Conservation (phyloP, 441 rosid species). For the Biscutella laevigata region DNA sequence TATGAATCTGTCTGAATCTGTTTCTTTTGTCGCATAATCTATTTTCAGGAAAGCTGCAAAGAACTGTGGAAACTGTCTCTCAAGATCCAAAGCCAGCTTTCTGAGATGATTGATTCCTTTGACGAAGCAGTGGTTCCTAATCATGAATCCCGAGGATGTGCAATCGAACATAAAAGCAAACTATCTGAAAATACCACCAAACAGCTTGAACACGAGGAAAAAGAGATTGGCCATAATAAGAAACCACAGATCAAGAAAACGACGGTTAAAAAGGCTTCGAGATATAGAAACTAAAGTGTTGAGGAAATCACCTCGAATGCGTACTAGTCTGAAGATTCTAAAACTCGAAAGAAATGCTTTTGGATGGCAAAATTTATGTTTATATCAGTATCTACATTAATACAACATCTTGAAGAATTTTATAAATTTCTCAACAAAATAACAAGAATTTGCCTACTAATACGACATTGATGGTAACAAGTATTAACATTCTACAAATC, state of each 20-base stretch:
- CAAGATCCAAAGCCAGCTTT: conserved; percentile 21
- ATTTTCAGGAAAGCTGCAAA: conserved; percentile 25
- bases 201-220: conserved; percentile 5
- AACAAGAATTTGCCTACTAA: conserved; percentile 22
- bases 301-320: conserved; percentile 19
- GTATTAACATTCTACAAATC: conserved; percentile 21
- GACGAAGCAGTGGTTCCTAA: conserved; percentile 4
- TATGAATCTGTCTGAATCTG: not conserved
- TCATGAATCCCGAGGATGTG: conserved; percentile 4
- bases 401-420: conserved; percentile 13
- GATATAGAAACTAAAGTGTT: conserved; percentile 4
- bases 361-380: not conserved
- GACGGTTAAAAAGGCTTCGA: conserved; percentile 5
- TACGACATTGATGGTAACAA: conserved; percentile 20
- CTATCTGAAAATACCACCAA: conserved; percentile 3
- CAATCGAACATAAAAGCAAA: not conserved
- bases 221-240: not conserved
- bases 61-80: conserved; percentile 13
- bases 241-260: conserved; percentile 2
- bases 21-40: not conserved
- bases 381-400: conserved; percentile 5
- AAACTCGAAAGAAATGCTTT: not conserved
- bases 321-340: not conserved
- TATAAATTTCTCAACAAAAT: conserved; percentile 11
- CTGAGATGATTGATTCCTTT: conserved; percentile 5